Base-by-base conservation (phyloP, 805 yeast species). In the Yarrowia bubula region DNA sequence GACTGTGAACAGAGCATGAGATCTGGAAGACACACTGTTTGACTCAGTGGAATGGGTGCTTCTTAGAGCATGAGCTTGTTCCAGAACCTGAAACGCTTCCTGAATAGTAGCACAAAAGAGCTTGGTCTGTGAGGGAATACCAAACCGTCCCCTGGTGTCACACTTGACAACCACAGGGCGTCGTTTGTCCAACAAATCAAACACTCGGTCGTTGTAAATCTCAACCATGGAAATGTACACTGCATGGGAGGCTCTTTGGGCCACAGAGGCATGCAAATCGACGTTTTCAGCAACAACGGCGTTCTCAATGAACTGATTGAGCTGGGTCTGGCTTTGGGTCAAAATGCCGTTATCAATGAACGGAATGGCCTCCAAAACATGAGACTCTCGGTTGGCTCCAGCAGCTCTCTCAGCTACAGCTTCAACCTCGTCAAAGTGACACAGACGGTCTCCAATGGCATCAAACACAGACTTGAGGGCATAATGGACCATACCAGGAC, bases 151-250 rank as follows among this genome's bases (percentile, higher is more conserved):
- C 50, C 18, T 58, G 6, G 51, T 3, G 68, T 81, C 84, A 0
- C 80, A 78, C n/a, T 71, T 71, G 43, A 68, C 64, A 5, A 72
- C 67, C 18, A 74, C 65, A 13, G 68, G 66, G 10, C 63, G 58
- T 35, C 73, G 53, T 32, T 65, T 62, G 33, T 71, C 73, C 38
- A 76, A 66, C 15, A 84, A 77, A 60, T 78, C 83, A 38, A 78
- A 71, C 3, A 78, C 74, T 22, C 77, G 70, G 68, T 83, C 86
- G 68, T 82, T 82, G 68, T 81, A 79, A 22, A 84, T 75, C 69
- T 84, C 86, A 71, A 81, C 81, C 76, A 83, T 80, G 4, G 85
- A 80, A n/a, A 84, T 31, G 1, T 83, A 79, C 18, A 83, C 72
- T 0, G 80, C 84, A 68, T 70, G 73, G 61, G 65, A 66, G 13